phyloP scores from a whole-genome alignment of 495 filamentous ascomycete genomes.

The Talaromyces ruber region DNA sequence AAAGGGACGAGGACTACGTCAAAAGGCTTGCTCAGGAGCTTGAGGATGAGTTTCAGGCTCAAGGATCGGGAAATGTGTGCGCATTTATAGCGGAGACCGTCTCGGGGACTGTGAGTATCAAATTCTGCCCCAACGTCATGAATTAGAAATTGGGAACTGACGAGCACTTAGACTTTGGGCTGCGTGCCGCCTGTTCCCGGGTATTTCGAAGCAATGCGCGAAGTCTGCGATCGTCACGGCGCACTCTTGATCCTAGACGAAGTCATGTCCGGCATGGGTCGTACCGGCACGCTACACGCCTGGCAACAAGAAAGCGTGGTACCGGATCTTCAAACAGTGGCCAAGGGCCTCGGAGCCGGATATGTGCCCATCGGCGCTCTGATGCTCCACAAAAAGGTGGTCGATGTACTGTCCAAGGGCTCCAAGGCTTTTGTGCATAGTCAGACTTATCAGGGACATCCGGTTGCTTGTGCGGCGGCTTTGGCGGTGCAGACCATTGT shows the following conservation, averaged over 20 bases:
- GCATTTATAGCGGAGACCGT: constrained; percentile 71
- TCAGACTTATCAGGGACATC: constrained; percentile 54
- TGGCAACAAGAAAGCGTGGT: constrained; percentile 56
- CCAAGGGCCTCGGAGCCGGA: constrained; percentile 59
- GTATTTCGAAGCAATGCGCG: constrained; percentile 55
- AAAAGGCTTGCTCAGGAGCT: constrained; percentile 54
- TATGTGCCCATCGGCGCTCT: constrained; percentile 56
- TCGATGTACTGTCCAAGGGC: constrained; percentile 43
- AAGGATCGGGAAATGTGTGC: constrained; percentile 63
- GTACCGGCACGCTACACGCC: constrained; percentile 56
- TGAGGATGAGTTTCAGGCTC: constrained; percentile 61
- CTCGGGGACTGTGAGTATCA: constrained; percentile 39
- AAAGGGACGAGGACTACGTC: constrained; percentile 40
- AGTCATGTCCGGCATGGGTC: constrained; percentile 72
- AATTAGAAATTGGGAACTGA: background rate
- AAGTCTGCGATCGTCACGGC: constrained; percentile 54
- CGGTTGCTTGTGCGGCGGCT: constrained; percentile 48
- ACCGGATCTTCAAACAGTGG: constrained; percentile 59
- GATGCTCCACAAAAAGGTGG: constrained; percentile 43
- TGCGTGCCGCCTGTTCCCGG: constrained; percentile 54
- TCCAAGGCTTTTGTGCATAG: constrained; percentile 38
- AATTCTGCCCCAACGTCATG: background rate
- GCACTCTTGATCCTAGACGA: constrained; percentile 67
- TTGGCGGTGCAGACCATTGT: constrained; percentile 46
- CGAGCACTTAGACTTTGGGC: constrained; percentile 33